A percentile compares a stretch with the other conserved stretches of the same genome.
Conservation (phyloP, 2,329 filamentous ascomycete species). For the Exophiala calicioides region DNA sequence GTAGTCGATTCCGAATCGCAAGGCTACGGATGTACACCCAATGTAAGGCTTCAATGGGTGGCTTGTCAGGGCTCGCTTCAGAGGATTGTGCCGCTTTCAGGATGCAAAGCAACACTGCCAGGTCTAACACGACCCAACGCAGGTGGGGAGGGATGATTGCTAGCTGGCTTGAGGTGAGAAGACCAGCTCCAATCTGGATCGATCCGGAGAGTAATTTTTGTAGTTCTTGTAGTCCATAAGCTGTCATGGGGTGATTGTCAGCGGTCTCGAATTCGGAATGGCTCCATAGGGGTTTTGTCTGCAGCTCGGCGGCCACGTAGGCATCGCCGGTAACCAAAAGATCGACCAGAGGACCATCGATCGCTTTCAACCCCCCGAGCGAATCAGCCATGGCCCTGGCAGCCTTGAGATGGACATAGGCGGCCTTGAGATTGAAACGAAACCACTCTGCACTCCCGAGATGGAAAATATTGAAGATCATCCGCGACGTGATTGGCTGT, state of each 20-base stretch:
- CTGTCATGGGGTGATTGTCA: constrained; percentile 18
- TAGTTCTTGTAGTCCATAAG: constrained; percentile 16
- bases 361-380: constrained; percentile 16
- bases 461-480: constrained; percentile 23
- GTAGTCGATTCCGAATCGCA: constrained; percentile 19
- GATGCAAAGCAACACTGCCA: constrained; percentile 11
- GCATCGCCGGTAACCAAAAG: constrained; percentile 23
- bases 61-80: neutral
- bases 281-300: constrained; percentile 12
- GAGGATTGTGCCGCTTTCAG: constrained; percentile 7
- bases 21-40: constrained; percentile 22
- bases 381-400: constrained; percentile 19
- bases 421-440: constrained; percentile 19
- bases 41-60: constrained; percentile 12
- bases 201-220: constrained; percentile 13
- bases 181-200: constrained; percentile 8
- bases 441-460: constrained; percentile 24
- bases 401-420: constrained; percentile 20
- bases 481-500: constrained; percentile 13
- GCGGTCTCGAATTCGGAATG: constrained; percentile 20
- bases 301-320: constrained; percentile 19
- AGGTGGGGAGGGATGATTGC: constrained; percentile 14
- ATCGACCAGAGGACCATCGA: constrained; percentile 20
- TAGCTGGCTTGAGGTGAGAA: constrained; percentile 13
- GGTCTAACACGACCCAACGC: constrained; percentile 19